Evolutionary conservation across 2,329 filamentous ascomycete genomes (phyloP).

Genomic region (Alternaria triticina): DNA sequence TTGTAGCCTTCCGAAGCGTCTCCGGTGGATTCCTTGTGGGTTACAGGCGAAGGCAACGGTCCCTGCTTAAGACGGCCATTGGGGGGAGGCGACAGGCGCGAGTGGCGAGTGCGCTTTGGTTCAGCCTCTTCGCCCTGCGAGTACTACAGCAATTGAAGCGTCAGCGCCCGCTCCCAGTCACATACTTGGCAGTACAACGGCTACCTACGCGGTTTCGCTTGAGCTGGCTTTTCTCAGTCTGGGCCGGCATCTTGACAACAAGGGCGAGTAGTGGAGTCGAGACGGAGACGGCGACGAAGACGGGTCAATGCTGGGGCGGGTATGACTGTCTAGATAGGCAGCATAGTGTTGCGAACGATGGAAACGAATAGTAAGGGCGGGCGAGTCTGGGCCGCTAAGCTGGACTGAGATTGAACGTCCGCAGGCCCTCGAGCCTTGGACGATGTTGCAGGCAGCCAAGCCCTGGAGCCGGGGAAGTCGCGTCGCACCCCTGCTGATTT

Average conservation of each 20-base stretch:
- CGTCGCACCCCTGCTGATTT: not conserved
- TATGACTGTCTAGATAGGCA: slow-evolving; percentile 24
- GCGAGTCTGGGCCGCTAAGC: slow-evolving; percentile 26
- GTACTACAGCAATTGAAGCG: slow-evolving; percentile 57
- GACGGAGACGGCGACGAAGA: slow-evolving; percentile 11
- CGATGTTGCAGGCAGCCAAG: slow-evolving; percentile 25
- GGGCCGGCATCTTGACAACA: slow-evolving; percentile 60
- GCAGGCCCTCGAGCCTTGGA: slow-evolving; percentile 19
- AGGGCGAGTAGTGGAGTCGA: slow-evolving; percentile 16
- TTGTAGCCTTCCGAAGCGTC: slow-evolving; percentile 65
- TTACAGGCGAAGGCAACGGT: slow-evolving; percentile 83
- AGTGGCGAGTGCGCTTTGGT: slow-evolving; percentile 83
- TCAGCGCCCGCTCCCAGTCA: slow-evolving; percentile 17
- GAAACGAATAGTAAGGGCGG: slow-evolving; percentile 14
- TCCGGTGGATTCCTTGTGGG: slow-evolving; percentile 67
- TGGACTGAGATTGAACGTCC: slow-evolving; percentile 4
- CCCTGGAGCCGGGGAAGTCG: slow-evolving; percentile 7
- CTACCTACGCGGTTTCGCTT: slow-evolving; percentile 77
- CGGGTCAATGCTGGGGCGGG: slow-evolving; percentile 28
- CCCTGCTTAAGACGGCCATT: slow-evolving; percentile 58
- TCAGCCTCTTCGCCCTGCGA: slow-evolving; percentile 70
- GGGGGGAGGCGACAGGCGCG: slow-evolving; percentile 60
- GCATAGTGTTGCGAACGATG: slow-evolving; percentile 26
- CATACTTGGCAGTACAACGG: not conserved
- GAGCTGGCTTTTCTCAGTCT: slow-evolving; percentile 77